Conservation (phyloP, 78 protist species). For the Emiliania huxleyi region DNA sequence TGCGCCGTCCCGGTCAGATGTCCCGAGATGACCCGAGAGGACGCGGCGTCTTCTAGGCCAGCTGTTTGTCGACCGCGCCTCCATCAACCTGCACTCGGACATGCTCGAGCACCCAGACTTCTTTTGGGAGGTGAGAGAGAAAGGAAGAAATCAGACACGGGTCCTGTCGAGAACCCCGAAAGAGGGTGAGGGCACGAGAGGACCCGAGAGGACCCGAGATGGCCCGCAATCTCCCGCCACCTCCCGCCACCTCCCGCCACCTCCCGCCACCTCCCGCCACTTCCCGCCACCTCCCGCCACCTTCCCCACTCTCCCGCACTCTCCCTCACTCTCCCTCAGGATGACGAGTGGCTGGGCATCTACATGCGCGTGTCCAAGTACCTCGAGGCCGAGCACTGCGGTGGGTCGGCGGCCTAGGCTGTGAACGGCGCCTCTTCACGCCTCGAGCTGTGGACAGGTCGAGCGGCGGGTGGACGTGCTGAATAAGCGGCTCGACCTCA, state of each 20-base stretch:
- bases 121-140: neutral
- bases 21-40: neutral
- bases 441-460: neutral
- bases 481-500: constrained; percentile 19
- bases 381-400: neutral
- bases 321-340: too few relatives aligned
- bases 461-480: constrained; percentile 9
- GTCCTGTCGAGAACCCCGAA: too few relatives aligned
- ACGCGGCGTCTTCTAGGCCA: neutral
- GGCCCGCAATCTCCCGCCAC: too few relatives aligned
- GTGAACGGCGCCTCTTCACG: neutral
- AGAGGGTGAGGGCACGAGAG: too few relatives aligned
- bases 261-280: too few relatives aligned
- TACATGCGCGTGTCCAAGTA: neutral
- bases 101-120: constrained; percentile 6
- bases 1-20: neutral
- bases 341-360: neutral
- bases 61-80: neutral
- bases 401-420: neutral
- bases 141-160: too few relatives aligned
- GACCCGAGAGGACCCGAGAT: too few relatives aligned
- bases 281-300: too few relatives aligned
- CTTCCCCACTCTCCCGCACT: too few relatives aligned
- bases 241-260: neutral
- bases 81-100: constrained; percentile 29